phyloP scores from a whole-genome alignment of 2,329 filamentous ascomycete species.

The Thelonectria discophora region DNA sequence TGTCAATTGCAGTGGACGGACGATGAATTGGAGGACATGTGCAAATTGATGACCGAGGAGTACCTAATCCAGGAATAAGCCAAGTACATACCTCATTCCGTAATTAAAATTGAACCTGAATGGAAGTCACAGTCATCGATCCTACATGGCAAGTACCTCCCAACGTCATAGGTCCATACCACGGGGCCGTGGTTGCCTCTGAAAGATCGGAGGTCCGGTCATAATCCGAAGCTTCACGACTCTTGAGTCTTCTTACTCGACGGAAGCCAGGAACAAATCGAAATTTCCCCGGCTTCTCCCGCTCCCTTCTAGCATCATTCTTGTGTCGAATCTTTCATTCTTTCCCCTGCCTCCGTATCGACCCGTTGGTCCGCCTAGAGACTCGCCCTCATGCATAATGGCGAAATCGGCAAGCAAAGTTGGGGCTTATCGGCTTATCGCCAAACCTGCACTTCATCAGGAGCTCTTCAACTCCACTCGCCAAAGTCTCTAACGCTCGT shows the following conservation, averaged over 20 bases:
- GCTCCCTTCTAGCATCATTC: neutral
- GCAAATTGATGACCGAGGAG: too few relatives aligned
- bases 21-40: too few relatives aligned
- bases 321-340: neutral
- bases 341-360: neutral
- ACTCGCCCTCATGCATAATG: constrained; percentile 3
- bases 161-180: too few relatives aligned
- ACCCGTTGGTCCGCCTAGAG: constrained; percentile 18
- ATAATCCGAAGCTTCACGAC: neutral
- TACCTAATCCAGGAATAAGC: too few relatives aligned
- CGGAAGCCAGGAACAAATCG: neutral
- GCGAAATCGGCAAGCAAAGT: constrained; percentile 36
- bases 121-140: too few relatives aligned
- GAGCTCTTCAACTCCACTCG: constrained; percentile 19
- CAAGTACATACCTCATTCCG: too few relatives aligned
- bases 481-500: constrained; percentile 25
- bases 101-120: too few relatives aligned
- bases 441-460: constrained; percentile 17
- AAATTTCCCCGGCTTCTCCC: neutral
- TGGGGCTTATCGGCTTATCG: constrained; percentile 43
- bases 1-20: neutral
- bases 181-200: neutral
- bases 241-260: neutral
- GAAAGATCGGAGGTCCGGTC: neutral
- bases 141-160: too few relatives aligned